phyloP scores from a whole-genome alignment of 306 rosid genomes.

The Vicia faba region DNA sequence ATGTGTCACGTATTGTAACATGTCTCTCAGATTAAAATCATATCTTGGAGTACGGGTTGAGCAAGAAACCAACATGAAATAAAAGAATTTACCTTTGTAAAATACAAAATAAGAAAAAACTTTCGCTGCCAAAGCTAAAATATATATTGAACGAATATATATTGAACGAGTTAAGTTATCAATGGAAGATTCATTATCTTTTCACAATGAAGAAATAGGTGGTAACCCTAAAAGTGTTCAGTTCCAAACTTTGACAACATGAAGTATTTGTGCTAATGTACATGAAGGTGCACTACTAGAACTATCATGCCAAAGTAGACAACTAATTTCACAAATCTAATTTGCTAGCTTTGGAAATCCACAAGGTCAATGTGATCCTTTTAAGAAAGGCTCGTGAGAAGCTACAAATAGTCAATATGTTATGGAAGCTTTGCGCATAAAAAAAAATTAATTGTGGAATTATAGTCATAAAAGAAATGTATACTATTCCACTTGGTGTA shows the following conservation, averaged over 20 bases:
- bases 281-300: background rate
- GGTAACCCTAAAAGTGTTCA: constrained; percentile 4
- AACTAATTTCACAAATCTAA: constrained; percentile 1
- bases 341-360: constrained; percentile 14
- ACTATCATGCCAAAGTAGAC: constrained; percentile 5
- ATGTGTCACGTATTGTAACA: too few relatives aligned
- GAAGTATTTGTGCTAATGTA: constrained; percentile 17
- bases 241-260: background rate
- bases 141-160: too few relatives aligned
- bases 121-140: too few relatives aligned
- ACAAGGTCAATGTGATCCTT: background rate
- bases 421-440: background rate
- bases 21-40: too few relatives aligned
- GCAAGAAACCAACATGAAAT: too few relatives aligned
- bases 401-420: background rate
- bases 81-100: too few relatives aligned
- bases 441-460: background rate
- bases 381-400: background rate
- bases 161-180: too few relatives aligned
- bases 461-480: background rate
- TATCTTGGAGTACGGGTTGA: too few relatives aligned
- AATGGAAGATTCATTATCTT: too few relatives aligned
- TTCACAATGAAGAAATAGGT: background rate
- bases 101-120: too few relatives aligned
- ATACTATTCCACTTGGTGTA: background rate